phyloP scores from a whole-genome alignment of 345 rosid genomes.

The Cardamine resedifolia region DNA sequence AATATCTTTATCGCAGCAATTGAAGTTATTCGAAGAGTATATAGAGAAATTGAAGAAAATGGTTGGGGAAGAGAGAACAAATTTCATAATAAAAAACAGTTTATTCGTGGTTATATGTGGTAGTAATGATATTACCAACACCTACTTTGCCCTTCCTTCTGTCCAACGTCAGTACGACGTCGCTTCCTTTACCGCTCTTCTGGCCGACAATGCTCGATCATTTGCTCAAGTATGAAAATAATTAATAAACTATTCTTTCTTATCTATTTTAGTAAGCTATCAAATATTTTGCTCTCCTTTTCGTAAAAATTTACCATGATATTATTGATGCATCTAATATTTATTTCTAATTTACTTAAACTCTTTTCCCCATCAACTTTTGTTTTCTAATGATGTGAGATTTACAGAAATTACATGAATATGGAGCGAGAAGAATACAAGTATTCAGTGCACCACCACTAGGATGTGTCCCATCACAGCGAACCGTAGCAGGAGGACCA shows the following conservation, averaged over 20 bases:
- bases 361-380: background rate
- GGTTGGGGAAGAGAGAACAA: conserved; percentile 51
- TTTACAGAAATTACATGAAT: conserved; percentile 23
- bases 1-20: conserved; percentile 44
- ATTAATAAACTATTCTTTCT: too few relatives aligned
- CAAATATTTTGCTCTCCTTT: too few relatives aligned
- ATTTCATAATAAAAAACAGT: conserved; percentile 40
- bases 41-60: conserved; percentile 35
- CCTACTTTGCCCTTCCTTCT: conserved; percentile 42
- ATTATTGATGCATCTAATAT: background rate
- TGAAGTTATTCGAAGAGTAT: conserved; percentile 52
- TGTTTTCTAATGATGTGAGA: background rate
- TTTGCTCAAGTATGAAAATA: conserved; percentile 44
- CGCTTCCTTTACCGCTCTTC: conserved; percentile 41
- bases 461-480: conserved; percentile 41
- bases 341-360: background rate
- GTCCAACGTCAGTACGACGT: conserved; percentile 43
- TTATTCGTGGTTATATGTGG: conserved; percentile 45
- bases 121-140: conserved; percentile 60
- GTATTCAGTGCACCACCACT: conserved; percentile 34
- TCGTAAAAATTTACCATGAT: too few relatives aligned
- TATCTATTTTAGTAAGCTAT: too few relatives aligned
- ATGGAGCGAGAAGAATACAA: conserved; percentile 36
- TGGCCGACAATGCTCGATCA: conserved; percentile 43
- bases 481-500: conserved; percentile 38